These are phyloP conservation scores for Penstemon newberryi DNA, from an alignment of 257 asterid species.

Conservation along the genomic window DNA sequence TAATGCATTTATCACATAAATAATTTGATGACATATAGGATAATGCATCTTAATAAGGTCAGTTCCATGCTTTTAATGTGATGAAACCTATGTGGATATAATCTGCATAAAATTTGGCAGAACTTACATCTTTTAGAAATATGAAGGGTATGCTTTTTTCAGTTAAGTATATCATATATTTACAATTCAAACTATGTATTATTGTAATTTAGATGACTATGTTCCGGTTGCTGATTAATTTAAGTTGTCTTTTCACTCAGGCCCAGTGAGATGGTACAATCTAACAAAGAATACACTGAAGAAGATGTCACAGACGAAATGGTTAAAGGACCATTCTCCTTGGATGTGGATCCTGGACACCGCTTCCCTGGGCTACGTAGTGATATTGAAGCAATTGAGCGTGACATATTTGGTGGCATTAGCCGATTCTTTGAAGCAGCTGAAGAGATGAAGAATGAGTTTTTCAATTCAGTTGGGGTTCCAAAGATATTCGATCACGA, in stretches of 20 bases:
- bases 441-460: slow-evolving; percentile 55
- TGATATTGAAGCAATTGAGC: slow-evolving; percentile 75
- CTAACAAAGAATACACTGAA: slow-evolving; percentile 73
- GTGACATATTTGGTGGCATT: slow-evolving; percentile 46
- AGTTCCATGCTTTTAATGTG: background rate
- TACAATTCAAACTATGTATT: background rate
- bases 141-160: background rate
- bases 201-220: background rate
- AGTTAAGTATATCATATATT: background rate
- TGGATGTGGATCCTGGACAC: slow-evolving; percentile 36
- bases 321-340: slow-evolving; percentile 45
- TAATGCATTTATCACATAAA: background rate
- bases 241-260: slow-evolving; percentile 34
- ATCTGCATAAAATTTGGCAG: background rate
- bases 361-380: slow-evolving; percentile 69
- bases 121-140: background rate
- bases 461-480: slow-evolving; percentile 49
- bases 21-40: background rate
- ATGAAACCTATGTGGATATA: background rate
- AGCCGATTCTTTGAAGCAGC: slow-evolving; percentile 54
- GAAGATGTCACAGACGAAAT: slow-evolving; percentile 82
- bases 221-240: background rate
- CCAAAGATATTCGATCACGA: slow-evolving; percentile 26
- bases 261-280: slow-evolving; percentile 80
- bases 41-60: background rate